Evolutionary conservation across 2,329 filamentous ascomycete genomes (phyloP).

Genomic region (Escovopsis weberi): DNA sequence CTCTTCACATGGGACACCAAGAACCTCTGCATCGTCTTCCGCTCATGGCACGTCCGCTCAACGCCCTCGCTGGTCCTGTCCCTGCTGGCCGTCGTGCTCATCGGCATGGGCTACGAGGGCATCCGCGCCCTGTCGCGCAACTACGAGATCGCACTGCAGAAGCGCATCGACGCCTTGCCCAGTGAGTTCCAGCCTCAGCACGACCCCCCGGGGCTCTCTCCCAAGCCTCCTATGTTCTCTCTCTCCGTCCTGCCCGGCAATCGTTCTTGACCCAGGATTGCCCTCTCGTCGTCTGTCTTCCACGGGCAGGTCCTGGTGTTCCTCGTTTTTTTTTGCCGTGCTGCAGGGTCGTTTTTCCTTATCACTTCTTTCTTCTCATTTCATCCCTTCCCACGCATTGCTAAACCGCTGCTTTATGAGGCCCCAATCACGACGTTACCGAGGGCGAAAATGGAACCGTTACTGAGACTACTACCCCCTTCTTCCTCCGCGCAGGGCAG

Average conservation of each 20-base stretch:
- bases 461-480: constrained; percentile 42
- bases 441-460: constrained; percentile 13
- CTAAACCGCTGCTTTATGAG: neutral
- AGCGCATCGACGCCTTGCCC: constrained; percentile 31
- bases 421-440: neutral
- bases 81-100: constrained; percentile 63
- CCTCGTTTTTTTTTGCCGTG: too few relatives aligned
- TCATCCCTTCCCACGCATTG: neutral
- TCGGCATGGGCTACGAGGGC: constrained; percentile 88
- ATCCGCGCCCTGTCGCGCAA: constrained; percentile 61
- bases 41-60: constrained; percentile 71
- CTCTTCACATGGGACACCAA: constrained; percentile 92
- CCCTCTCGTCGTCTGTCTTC: too few relatives aligned
- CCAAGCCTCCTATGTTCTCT: neutral
- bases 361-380: too few relatives aligned
- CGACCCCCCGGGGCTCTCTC: constrained; percentile 1
- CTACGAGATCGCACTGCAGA: constrained; percentile 51
- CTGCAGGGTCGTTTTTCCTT: too few relatives aligned
- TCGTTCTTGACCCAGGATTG: too few relatives aligned
- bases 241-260: neutral
- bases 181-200: constrained; percentile 32
- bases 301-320: too few relatives aligned
- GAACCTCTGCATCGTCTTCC: constrained; percentile 93
- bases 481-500: constrained; percentile 60
- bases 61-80: constrained; percentile 65